Percentiles rank a stretch among this genome's conserved stretches.
phyloP scores from a whole-genome alignment of 805 yeast species.

The Yamadazyma endophytica region DNA sequence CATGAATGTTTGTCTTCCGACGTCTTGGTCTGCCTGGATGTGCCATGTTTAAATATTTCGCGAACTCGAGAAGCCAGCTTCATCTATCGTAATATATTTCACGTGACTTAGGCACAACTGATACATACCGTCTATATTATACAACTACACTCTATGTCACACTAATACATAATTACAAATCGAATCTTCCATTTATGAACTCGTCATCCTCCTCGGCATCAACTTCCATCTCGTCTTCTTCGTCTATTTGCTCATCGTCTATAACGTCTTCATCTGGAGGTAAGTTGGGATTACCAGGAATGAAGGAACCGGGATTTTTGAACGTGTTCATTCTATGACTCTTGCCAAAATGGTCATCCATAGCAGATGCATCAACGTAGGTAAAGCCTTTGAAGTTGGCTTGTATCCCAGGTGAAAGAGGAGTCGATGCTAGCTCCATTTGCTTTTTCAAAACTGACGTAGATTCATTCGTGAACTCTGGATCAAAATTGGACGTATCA shows the following conservation, averaged over 20 bases:
- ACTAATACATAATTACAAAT: conserved; percentile 41
- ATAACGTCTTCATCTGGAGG: conserved; percentile 85
- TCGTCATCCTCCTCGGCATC: conserved; percentile 67
- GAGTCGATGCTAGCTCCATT: conserved; percentile 65
- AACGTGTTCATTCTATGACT: conserved; percentile 35
- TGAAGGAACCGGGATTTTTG: conserved; percentile 61
- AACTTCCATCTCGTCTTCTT: conserved; percentile 41
- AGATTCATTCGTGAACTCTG: conserved; percentile 91
- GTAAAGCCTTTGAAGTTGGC: conserved; percentile 97
- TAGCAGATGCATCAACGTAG: conserved; percentile 87
- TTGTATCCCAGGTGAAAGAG: conserved; percentile 90
- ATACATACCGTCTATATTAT: neutral
- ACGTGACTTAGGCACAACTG: neutral
- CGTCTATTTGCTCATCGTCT: conserved; percentile 58
- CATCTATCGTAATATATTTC: neutral
- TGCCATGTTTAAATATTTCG: conserved; percentile 6
- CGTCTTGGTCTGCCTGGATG: conserved; percentile 27
- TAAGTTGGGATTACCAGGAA: conserved; percentile 73
- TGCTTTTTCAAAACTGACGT: conserved; percentile 75
- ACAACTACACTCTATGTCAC: neutral
- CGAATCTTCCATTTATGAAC: conserved; percentile 87
- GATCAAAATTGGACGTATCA: conserved; percentile 96
- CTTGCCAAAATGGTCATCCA: conserved; percentile 74
- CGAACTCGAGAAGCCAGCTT: neutral
- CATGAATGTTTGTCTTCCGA: conserved; percentile 13